Conservation (phyloP, 2,329 filamentous ascomycete species). For the Neofusicoccum parvum region DNA sequence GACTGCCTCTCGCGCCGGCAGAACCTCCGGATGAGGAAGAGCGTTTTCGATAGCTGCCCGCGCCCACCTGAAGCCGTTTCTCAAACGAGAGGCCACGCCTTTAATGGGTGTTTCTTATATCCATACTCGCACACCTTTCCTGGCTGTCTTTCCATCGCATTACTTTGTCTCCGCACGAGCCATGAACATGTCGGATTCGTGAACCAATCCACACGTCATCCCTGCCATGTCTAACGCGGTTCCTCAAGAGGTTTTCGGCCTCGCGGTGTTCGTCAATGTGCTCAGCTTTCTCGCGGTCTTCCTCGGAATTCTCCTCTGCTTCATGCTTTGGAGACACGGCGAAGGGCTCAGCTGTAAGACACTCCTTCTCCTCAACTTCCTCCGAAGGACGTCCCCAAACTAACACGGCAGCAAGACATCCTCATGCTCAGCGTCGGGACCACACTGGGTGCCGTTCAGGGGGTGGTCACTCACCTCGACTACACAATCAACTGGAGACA, state of each 20-base stretch:
- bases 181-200: neutral
- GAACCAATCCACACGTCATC: neutral
- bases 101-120: neutral
- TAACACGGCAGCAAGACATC: neutral
- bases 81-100: neutral
- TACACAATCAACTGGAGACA: slow-evolving; percentile 13
- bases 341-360: slow-evolving; percentile 9
- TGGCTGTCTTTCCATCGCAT: neutral
- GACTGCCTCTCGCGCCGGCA: neutral
- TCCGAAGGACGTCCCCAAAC: neutral
- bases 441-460: slow-evolving; percentile 5
- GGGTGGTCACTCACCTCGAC: slow-evolving; percentile 8
- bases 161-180: neutral
- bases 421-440: slow-evolving; percentile 7
- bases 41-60: neutral
- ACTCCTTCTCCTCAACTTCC: neutral
- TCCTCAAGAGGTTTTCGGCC: slow-evolving; percentile 1
- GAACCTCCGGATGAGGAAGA: neutral
- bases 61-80: neutral
- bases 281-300: neutral
- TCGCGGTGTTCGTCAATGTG: neutral
- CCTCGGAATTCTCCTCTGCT: slow-evolving; percentile 5
- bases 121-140: neutral
- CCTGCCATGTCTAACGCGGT: neutral
- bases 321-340: slow-evolving; percentile 17